Percentiles rank a stretch among this genome's conserved stretches.
Conservation (phyloP, 306 rosid species). For the Acacia crassicarpa region DNA sequence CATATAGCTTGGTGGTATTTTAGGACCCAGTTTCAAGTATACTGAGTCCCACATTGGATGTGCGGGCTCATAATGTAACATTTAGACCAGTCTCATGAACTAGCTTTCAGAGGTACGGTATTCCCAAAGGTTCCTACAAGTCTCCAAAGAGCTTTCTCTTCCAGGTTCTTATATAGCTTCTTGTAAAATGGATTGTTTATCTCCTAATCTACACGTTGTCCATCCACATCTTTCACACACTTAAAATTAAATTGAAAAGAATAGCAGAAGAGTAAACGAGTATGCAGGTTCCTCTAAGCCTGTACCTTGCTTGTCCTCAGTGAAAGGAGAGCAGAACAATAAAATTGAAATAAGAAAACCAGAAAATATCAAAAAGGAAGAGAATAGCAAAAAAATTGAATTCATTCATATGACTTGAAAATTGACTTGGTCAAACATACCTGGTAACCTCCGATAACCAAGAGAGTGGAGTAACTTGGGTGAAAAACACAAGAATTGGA, state of each 20-base stretch:
- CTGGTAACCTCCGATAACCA: constrained; percentile 95
- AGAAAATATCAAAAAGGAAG: not conserved
- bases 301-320: not conserved
- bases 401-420: not conserved
- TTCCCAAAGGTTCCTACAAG: not conserved
- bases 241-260: too few species aligned
- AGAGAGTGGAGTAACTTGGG: constrained; percentile 77
- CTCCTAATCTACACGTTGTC: not conserved
- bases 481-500: constrained; percentile 83
- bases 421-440: constrained; percentile 36
- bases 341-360: not conserved
- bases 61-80: not conserved
- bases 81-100: not conserved
- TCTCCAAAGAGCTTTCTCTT: not conserved
- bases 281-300: too few species aligned
- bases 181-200: not conserved
- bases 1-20: not conserved
- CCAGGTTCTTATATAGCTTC: not conserved
- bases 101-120: not conserved
- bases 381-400: not conserved
- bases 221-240: not conserved
- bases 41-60: too few species aligned
- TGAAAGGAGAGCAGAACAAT: not conserved
- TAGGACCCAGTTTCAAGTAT: too few species aligned
- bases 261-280: too few species aligned